Conservation (phyloP, 768 basidiomycete genomes). For the Hygrophorus russula region DNA sequence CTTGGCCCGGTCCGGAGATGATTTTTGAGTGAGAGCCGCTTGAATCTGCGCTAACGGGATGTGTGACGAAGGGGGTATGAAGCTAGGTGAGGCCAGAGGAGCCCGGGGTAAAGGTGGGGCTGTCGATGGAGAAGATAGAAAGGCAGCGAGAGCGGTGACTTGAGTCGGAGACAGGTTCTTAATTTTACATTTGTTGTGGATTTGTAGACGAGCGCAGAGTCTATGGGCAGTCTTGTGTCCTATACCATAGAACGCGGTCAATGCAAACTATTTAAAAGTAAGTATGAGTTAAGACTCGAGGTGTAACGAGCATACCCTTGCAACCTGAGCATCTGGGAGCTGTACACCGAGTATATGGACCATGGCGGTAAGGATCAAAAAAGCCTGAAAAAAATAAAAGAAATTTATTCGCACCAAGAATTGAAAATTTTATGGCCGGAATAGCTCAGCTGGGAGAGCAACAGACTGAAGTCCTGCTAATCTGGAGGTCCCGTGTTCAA, state of each 20-base stretch:
- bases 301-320: conserved; percentile 44
- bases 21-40: conserved; percentile 22
- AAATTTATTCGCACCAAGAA: too few relatives aligned
- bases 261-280: conserved; percentile 69
- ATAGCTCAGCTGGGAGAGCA: conserved; percentile 72
- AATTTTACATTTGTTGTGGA: conserved; percentile 79
- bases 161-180: conserved; percentile 76
- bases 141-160: conserved; percentile 85
- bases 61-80: conserved; percentile 35
- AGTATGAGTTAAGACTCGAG: neutral
- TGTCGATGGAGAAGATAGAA: conserved; percentile 83
- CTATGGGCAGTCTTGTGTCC: conserved; percentile 64
- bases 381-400: neutral
- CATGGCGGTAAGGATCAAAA: conserved; percentile 29
- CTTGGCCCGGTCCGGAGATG: conserved; percentile 15
- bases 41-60: conserved; percentile 28
- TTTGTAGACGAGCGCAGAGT: conserved; percentile 84
- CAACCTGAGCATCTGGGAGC: conserved; percentile 64
- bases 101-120: conserved; percentile 53
- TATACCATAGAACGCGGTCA: conserved; percentile 85
- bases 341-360: conserved; percentile 84
- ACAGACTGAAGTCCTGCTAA: conserved; percentile 46
- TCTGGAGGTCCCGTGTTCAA: conserved; percentile 76
- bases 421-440: conserved; percentile 33
- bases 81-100: conserved; percentile 50